Base-by-base conservation (phyloP, 2,329 filamentous ascomycete genomes). In the Didymellaceae sp. region DNA sequence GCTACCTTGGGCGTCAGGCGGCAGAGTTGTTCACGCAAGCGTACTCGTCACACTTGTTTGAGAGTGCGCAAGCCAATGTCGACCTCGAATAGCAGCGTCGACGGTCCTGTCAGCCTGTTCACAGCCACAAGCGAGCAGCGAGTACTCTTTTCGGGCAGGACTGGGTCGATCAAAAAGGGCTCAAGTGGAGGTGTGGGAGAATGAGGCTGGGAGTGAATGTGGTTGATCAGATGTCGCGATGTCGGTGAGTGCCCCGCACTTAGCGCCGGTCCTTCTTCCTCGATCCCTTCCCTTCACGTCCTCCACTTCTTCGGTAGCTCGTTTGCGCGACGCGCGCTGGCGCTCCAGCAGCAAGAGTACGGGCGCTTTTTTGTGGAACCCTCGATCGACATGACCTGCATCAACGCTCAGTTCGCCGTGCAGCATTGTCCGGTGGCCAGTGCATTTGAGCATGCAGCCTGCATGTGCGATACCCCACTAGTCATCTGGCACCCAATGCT, bases 331-430 rank as follows among this genome's bases (percentile, higher is more conserved):
- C 49, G 47, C 49, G 49, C 39, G 43, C 49, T 28, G 33, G 49
- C 49, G 26, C 44, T 43, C 52, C 50, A 49, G 52, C 42, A 47
- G 32, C 43, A 37, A 42, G 48, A 54, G 41, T 52, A 46, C 32
- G 48, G 44, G 33, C 30, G 30, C 7, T 47, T 40, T 28, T 53
- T 37, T 54, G 54, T 54, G 51, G 51, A 44, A 50, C 55, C 44
- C 51, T 50, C 52, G 66, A 71, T 70, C 70, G 60, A 56, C 67
- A 57, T 56, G 58, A 57, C 60, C 62, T 71, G 68, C 67, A 69
- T 61, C 52, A 64, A 65, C 57, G 60, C 55, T 53, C 52, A 59
- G 55, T 57, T 61, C 55, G 54, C 55, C 51, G 46, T 51, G 44
- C 50, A 55, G 59, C 62, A 59, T 51, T 43, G 56, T 62, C 56